These are phyloP conservation scores for Scheffersomyces spartinae DNA, from an alignment of 805 yeast genomes.

Conservation along the genomic window DNA sequence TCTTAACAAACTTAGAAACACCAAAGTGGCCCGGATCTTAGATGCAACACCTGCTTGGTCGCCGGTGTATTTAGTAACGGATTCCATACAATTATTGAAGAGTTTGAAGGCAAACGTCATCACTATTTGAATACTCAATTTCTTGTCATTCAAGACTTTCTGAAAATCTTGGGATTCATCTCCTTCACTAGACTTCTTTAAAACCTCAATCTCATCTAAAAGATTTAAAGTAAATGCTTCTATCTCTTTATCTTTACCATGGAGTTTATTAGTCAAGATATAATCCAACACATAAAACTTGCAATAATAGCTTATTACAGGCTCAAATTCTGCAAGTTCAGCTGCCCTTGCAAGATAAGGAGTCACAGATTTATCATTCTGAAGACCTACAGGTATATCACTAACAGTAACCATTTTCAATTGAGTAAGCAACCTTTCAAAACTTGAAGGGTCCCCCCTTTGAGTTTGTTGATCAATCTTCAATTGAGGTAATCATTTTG, in stretches of 20 bases:
- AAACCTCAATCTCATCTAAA: slow-evolving; percentile 26
- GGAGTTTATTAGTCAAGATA: slow-evolving; percentile 25
- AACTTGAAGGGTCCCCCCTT: no score
- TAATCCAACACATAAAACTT: slow-evolving; percentile 27
- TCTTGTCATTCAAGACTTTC: slow-evolving; percentile 18
- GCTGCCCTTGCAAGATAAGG: slow-evolving; percentile 22
- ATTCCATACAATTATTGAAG: slow-evolving; percentile 19
- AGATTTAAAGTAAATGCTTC: slow-evolving; percentile 23
- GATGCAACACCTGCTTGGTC: slow-evolving; percentile 17
- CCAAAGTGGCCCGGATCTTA: slow-evolving; percentile 24
- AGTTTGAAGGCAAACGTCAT: slow-evolving; percentile 23
- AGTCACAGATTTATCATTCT: slow-evolving; percentile 15
- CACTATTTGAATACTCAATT: slow-evolving; percentile 17
- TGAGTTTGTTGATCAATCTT: no score
- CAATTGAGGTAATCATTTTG: no score
- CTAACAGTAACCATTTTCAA: slow-evolving; percentile 2
- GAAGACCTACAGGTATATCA: slow-evolving; percentile 15
- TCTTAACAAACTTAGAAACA: slow-evolving; percentile 18
- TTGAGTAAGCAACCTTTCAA: no score
- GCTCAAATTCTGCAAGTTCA: slow-evolving; percentile 21
- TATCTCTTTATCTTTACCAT: slow-evolving; percentile 15
- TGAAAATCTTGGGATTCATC: slow-evolving; percentile 17
- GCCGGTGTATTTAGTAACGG: slow-evolving; percentile 12
- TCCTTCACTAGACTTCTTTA: slow-evolving; percentile 10
- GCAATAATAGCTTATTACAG: slow-evolving; percentile 30